Evolutionary conservation across 1,284 basidiomycete species (phyloP), one percentile per base, ranked within the genome.

Genomic region (Puccinia sorghi): DNA sequence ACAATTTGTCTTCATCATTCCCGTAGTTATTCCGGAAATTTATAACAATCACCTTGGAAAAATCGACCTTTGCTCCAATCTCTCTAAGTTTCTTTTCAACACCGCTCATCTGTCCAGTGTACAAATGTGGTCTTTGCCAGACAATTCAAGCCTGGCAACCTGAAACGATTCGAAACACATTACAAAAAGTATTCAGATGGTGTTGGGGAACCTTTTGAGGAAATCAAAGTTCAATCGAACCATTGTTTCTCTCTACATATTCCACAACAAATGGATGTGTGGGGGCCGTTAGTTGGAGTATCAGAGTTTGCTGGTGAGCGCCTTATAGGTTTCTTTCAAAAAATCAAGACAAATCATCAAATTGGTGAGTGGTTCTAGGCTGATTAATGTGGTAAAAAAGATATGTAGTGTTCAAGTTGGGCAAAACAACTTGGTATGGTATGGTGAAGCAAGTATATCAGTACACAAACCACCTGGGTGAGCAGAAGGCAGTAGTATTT

Each of bases 1-100:
- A 32, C 52, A 69, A 4, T 77, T 77, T 69, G 64, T 54, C 1
- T 77, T 50, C 37, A 57, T 77, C 37, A 77, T 77, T 9, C 74
- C 74, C 3, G 20, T 69, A 13, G 63, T 77, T 13, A 43, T 77
- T 2, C 41, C 54, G 17, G 74, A 77, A n/a, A 39, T 77, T 17
- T 77, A 69, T 46, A 52, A 69, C 13, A 15, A 69, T 57, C 17
- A 69, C 7, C 32, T 67, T 8, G 39, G 41, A 22, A 54, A 69
- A 22, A 11, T 75, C 3, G 22, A 57, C 3, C 3, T 54, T 8
- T 12, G 37, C 9, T 75, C 72, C 4, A 75, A 73, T 46, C 22
- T n/a, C 7, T 61, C 39, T 12, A 54, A 75, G 8, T 64, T 75
- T 43, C 48, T 75, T 37, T 20, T 46, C 2, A 75, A 75, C n/a